These are phyloP conservation scores for Suillus weaverae DNA, from an alignment of 768 basidiomycete genomes.

Conservation along the genomic window DNA sequence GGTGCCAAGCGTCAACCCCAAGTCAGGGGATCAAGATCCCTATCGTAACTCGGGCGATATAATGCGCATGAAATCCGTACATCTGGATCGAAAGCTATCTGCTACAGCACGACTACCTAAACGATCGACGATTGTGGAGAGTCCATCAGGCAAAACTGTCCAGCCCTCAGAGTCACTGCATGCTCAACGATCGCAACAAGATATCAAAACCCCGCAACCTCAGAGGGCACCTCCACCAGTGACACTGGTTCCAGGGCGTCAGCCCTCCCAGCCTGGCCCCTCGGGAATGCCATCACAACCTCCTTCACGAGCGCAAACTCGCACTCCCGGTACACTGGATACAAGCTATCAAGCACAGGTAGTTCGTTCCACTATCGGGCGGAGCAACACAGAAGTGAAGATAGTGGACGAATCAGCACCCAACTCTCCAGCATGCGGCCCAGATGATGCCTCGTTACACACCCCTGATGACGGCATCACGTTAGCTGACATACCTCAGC, in stretches of 20 bases:
- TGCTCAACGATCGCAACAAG: constrained; percentile 48
- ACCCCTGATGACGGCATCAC: constrained; percentile 82
- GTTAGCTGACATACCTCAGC: constrained; percentile 89
- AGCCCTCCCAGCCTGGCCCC: constrained; percentile 34
- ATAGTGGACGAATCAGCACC: constrained; percentile 83
- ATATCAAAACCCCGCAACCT: constrained; percentile 38
- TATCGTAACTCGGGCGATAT: constrained; percentile 89
- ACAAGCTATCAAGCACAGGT: constrained; percentile 43
- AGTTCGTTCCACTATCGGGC: constrained; percentile 65
- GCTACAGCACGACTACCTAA: constrained; percentile 91
- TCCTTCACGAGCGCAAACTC: constrained; percentile 38
- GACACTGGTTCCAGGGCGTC: constrained; percentile 36
- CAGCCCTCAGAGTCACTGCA: constrained; percentile 63
- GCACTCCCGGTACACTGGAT: constrained; percentile 39
- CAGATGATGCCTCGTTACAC: constrained; percentile 39
- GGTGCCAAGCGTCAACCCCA: constrained; percentile 31
- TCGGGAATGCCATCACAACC: constrained; percentile 28
- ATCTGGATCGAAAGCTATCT: constrained; percentile 93
- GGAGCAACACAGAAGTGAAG: constrained; percentile 84
- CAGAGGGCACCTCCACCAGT: constrained; percentile 39
- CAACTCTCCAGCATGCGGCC: constrained; percentile 62
- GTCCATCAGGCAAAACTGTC: constrained; percentile 84
- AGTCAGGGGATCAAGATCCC: constrained; percentile 57
- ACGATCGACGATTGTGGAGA: constrained; percentile 94
- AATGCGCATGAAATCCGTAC: constrained; percentile 92